Evolutionary conservation across 345 rosid genomes (phyloP), one percentile per base, ranked within the genome.

Genomic region (Lepidium sativum): DNA sequence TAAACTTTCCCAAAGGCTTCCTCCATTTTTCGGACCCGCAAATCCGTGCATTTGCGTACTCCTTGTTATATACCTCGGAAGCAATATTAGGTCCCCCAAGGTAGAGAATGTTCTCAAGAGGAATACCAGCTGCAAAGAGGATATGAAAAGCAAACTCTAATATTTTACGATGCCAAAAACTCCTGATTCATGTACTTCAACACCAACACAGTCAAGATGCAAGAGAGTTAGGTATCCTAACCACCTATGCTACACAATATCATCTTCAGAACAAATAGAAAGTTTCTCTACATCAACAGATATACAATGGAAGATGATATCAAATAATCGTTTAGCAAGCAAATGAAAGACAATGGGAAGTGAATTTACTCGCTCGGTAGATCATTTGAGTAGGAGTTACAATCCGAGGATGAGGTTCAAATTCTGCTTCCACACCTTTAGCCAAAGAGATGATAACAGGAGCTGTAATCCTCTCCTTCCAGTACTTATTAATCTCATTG

Each of bases 51-150:
- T 94, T 90, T 7, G 97, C 99, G 34, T 94, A 94, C 75, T 94
- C 99, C 66, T 74, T 86, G 77, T 90, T 85, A 75, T 94, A 88
- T 17, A 94, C 89, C 75, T 94, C 99, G 0, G 99, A 86, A 35
- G 97, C 99, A 64, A 94, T 94, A 75, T 94, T 94, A 3, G 99
- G 99, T 71, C 99, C 99, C 13, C 99, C 99, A n/a, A 94, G 97
- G 76, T 94, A 94, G 9, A 90, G 90, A 69, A 94, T 94, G 67
- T 88, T 94, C 77, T 94, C 97, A 66, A 79, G 56, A 6, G 84
- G 82, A 25, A 72, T 50, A 15, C 61, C 76, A 65, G 76, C 76
- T 71, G 16, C 59, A 71, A 39, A 29, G 5, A 33, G 45, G 4
- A 33, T 5, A 60, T 31, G 8, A 14, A 11, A 35, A 60, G 14